Evolutionary conservation across 1,139 yeast genomes (phyloP).

Genomic region (Yamadazyma atmosphaerica): DNA sequence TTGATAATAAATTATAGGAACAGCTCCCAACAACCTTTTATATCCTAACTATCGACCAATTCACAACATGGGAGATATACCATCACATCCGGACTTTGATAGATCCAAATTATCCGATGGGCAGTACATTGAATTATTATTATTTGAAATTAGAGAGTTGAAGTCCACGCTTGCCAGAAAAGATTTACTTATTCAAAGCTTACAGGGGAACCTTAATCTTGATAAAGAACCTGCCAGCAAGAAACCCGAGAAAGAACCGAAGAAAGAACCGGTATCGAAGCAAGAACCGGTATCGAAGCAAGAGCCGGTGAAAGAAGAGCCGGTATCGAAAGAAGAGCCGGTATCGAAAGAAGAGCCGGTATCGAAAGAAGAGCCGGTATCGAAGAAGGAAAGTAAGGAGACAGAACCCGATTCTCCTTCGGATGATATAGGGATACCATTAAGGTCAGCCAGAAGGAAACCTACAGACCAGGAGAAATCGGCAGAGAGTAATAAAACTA

Average conservation of each 20-base stretch:
- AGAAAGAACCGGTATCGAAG: neutral
- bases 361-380: neutral
- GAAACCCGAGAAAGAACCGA: constrained; percentile 2
- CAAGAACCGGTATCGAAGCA: neutral
- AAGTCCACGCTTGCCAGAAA: constrained; percentile 14
- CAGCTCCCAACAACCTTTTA: no score
- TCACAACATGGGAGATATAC: constrained; percentile 21
- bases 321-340: neutral
- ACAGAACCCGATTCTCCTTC: neutral
- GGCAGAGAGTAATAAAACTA: constrained; percentile 3
- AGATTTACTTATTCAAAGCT: constrained; percentile 18
- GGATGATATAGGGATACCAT: constrained; percentile 5
- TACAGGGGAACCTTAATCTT: constrained; percentile 15
- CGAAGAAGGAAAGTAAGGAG: neutral
- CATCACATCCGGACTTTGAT: constrained; percentile 40
- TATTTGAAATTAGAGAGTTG: constrained; percentile 40
- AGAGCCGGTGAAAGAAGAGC: neutral
- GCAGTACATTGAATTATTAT: constrained; percentile 36
- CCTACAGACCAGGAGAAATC: neutral
- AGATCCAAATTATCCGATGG: constrained; percentile 28
- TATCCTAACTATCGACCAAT: no score
- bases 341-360: neutral
- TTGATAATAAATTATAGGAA: no score
- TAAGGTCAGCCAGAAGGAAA: constrained; percentile 12
- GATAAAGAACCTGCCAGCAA: constrained; percentile 1